Conservation (phyloP, 305 asterid genomes). For the Fraxinus ornus region DNA sequence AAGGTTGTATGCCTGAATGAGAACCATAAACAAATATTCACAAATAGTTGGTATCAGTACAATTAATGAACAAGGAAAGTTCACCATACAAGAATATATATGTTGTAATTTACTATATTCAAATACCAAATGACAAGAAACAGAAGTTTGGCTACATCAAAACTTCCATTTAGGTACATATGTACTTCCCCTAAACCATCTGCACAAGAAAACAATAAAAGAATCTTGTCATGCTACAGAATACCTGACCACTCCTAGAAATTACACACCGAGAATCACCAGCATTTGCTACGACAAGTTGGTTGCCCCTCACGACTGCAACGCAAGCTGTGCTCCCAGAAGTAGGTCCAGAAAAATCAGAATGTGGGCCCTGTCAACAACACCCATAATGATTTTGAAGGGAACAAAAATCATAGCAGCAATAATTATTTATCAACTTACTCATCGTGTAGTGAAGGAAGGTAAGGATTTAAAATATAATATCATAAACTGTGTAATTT, state of each 20-base stretch:
- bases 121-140: not conserved
- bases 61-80: not conserved
- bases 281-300: constrained; percentile 87
- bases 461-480: not conserved
- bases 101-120: not conserved
- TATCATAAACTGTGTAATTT: not conserved
- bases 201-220: not conserved
- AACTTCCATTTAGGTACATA: not conserved
- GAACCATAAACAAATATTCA: constrained; percentile 10
- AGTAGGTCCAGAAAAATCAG: constrained; percentile 91
- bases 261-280: constrained; percentile 98
- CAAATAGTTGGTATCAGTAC: constrained; percentile 9
- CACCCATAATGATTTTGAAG: not conserved
- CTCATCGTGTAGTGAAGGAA: not conserved
- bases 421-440: not conserved
- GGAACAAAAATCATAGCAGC: not conserved
- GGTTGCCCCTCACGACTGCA: constrained; percentile 68
- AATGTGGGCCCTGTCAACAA: constrained; percentile 79
- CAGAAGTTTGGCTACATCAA: not conserved
- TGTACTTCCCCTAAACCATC: not conserved
- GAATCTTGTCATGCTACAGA: not conserved
- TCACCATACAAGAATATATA: not conserved
- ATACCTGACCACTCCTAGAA: constrained; percentile 95
- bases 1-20: constrained; percentile 73
- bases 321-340: constrained; percentile 95